Conservation (phyloP, 768 basidiomycete species). For the Trametes punicea region DNA sequence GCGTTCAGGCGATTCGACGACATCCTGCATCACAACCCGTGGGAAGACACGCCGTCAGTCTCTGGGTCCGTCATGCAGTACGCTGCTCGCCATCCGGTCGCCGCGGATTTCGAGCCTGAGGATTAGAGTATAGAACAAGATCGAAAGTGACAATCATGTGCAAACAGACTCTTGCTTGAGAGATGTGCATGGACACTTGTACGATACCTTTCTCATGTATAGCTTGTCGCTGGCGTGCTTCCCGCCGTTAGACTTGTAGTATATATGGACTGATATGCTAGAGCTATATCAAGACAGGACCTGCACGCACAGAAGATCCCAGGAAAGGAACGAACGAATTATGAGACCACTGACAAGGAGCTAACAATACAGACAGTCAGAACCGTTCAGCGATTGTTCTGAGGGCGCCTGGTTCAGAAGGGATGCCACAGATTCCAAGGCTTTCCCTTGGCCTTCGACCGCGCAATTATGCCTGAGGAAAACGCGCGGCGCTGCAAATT, state of each 20-base stretch:
- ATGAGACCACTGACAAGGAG: neutral
- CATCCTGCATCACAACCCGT: neutral
- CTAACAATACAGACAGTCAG: slow-evolving; percentile 5
- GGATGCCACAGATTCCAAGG: slow-evolving; percentile 17
- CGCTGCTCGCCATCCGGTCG: neutral
- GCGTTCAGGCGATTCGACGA: slow-evolving; percentile 5
- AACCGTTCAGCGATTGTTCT: neutral
- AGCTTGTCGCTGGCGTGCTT: neutral
- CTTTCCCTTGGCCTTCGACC: neutral
- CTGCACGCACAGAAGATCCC: too few relatives aligned
- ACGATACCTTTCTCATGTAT: neutral
- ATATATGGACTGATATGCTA: neutral
- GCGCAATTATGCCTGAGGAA: neutral
- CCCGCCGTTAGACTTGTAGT: neutral
- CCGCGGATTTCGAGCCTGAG: neutral
- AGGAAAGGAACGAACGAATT: neutral
- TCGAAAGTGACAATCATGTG: neutral
- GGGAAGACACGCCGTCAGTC: neutral
- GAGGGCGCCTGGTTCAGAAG: slow-evolving; percentile 1
- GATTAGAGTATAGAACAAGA: neutral
- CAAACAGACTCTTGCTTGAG: neutral
- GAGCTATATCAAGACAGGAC: neutral
- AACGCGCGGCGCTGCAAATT: neutral
- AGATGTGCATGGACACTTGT: neutral
- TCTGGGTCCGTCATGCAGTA: neutral